Conservation (phyloP, 345 rosid species). For the Linum usitatissimum region DNA sequence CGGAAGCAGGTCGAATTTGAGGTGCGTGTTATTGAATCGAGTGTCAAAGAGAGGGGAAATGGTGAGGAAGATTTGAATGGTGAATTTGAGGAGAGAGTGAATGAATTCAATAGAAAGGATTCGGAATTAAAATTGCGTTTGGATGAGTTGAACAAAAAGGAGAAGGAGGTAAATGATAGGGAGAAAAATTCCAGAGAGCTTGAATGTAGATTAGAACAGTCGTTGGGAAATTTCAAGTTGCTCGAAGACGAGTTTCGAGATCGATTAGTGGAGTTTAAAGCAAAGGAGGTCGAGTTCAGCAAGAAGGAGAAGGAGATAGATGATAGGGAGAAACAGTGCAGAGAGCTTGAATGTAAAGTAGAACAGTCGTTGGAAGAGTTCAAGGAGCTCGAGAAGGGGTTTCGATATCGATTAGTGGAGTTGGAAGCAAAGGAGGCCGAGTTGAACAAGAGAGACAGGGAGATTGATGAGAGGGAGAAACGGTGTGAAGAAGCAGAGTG, state of each 20-base stretch:
- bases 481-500: no score
- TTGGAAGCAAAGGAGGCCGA: no score
- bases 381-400: background rate
- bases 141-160: background rate
- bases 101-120: background rate
- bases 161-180: background rate
- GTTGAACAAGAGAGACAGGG: no score
- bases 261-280: background rate
- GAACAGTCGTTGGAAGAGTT: background rate
- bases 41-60: background rate
- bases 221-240: background rate
- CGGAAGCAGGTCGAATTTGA: no score
- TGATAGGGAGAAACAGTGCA: background rate
- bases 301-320: background rate
- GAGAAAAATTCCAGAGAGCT: background rate
- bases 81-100: background rate
- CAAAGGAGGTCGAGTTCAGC: background rate
- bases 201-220: background rate
- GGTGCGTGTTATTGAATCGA: background rate
- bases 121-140: background rate
- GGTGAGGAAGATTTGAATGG: background rate
- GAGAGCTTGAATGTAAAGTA: background rate
- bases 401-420: background rate
- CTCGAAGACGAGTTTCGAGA: no score
- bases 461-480: background rate